Percentiles rank a stretch among this genome's conserved stretches.
Conservation (phyloP, 2,329 filamentous ascomycete genomes). For the Fusarium sarcochroum region DNA sequence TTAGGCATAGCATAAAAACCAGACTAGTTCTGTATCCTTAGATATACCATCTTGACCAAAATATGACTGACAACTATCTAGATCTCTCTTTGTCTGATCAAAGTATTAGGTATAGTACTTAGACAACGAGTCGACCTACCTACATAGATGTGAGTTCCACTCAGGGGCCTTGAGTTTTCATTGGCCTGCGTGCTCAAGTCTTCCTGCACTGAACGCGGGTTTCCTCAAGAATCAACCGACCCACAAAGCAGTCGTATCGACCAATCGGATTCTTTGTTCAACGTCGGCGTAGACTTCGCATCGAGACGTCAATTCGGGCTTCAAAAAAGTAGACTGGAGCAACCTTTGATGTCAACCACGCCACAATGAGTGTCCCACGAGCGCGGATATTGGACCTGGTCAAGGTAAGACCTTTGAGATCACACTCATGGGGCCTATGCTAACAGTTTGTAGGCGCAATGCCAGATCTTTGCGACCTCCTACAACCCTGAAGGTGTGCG, state of each 20-base stretch:
- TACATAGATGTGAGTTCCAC: background rate
- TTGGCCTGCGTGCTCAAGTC: slow-evolving; percentile 1
- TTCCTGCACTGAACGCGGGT: no score
- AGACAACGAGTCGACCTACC: no score
- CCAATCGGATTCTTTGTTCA: slow-evolving; percentile 43
- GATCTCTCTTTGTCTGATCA: no score
- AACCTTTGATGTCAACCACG: slow-evolving; percentile 48
- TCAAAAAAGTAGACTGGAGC: slow-evolving; percentile 46
- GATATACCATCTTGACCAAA: no score
- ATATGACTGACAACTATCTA: no score
- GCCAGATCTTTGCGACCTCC: slow-evolving; percentile 89
- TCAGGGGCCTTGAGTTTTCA: background rate
- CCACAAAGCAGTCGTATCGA: background rate
- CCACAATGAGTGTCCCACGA: slow-evolving; percentile 73
- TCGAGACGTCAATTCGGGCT: slow-evolving; percentile 49
- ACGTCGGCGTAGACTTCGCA: slow-evolving; percentile 39
- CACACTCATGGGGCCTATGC: slow-evolving; percentile 1
- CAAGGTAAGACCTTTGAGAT: slow-evolving; percentile 70
- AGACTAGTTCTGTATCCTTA: no score
- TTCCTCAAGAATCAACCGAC: background rate
- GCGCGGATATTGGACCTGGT: slow-evolving; percentile 78
- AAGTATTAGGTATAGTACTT: no score
- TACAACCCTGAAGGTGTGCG: slow-evolving; percentile 89
- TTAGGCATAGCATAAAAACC: no score
- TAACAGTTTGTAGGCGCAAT: slow-evolving; percentile 77